Conservation (phyloP, 2,329 filamentous ascomycete species). For the Sporothrix luriei region DNA sequence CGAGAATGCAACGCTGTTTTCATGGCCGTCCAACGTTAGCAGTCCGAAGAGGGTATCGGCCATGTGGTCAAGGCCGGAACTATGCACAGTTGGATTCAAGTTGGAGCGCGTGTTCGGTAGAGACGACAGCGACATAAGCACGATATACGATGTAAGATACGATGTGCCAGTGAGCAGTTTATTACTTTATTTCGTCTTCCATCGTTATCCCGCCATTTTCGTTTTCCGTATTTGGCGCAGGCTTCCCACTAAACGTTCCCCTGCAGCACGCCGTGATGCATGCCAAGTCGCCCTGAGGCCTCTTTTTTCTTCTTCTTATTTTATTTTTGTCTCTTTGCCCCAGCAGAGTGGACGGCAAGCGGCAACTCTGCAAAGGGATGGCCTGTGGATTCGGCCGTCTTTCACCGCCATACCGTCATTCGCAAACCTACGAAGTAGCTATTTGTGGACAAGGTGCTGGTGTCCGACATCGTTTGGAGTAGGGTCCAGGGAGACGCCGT, state of each 20-base stretch:
- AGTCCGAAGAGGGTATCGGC: neutral
- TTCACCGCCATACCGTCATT: too few relatives aligned
- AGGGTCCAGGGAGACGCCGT: neutral
- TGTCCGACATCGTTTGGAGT: neutral
- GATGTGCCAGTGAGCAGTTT: neutral
- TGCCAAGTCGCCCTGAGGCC: constrained; percentile 17
- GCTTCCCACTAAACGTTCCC: neutral
- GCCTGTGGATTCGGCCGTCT: neutral
- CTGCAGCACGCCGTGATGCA: neutral
- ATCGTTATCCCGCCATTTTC: neutral
- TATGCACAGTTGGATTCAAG: too few relatives aligned
- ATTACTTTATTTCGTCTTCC: neutral
- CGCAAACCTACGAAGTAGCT: neutral
- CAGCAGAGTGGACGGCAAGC: neutral
- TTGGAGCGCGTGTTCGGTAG: too few relatives aligned
- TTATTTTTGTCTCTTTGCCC: neutral
- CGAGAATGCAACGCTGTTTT: constrained; percentile 3
- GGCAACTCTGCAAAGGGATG: neutral
- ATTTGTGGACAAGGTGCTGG: constrained; percentile 16
- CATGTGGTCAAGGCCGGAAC: neutral
- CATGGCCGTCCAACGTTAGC: neutral
- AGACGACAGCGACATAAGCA: too few relatives aligned
- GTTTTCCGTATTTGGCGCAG: neutral
- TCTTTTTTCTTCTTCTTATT: too few relatives aligned
- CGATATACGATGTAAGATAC: neutral